Evolutionary conservation across 73 alveolate species (phyloP).

Genomic region (Blepharisma stoltei): DNA sequence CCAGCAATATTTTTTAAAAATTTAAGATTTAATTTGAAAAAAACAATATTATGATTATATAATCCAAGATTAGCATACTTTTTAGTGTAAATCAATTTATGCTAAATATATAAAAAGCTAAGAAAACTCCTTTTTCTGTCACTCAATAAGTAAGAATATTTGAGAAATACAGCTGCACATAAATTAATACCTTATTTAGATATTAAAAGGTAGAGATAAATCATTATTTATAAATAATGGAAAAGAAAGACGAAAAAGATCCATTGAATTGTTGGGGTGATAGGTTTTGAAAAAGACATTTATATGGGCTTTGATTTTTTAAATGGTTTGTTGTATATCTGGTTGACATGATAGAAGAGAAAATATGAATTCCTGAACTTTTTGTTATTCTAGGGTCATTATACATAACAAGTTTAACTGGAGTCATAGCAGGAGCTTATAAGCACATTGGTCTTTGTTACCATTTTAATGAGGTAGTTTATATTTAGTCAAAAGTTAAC

Average conservation of each 20-base stretch:
- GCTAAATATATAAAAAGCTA: too few species aligned
- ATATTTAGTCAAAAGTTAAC: not conserved
- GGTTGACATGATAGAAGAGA: conserved; percentile 11
- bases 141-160: too few species aligned
- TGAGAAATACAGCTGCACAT: too few species aligned
- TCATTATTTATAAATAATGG: too few species aligned
- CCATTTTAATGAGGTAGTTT: not conserved
- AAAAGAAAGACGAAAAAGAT: not conserved
- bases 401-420: not conserved
- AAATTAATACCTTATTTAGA: too few species aligned
- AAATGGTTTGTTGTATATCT: not conserved
- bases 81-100: too few species aligned
- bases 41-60: too few species aligned
- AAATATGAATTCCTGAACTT: not conserved
- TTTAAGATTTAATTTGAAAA: too few species aligned
- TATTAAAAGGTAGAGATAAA: too few species aligned
- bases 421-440: not conserved
- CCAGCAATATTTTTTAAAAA: too few species aligned
- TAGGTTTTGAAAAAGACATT: conserved; percentile 7
- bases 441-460: not conserved
- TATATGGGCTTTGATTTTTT: not conserved
- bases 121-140: too few species aligned
- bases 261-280: conserved; percentile 17
- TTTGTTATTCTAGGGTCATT: not conserved
- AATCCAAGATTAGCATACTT: too few species aligned